A percentile compares a stretch with the other conserved stretches of the same genome.
Conservation (phyloP, 1,284 basidiomycete genomes). For the Cryptococcus amylolentus region DNA sequence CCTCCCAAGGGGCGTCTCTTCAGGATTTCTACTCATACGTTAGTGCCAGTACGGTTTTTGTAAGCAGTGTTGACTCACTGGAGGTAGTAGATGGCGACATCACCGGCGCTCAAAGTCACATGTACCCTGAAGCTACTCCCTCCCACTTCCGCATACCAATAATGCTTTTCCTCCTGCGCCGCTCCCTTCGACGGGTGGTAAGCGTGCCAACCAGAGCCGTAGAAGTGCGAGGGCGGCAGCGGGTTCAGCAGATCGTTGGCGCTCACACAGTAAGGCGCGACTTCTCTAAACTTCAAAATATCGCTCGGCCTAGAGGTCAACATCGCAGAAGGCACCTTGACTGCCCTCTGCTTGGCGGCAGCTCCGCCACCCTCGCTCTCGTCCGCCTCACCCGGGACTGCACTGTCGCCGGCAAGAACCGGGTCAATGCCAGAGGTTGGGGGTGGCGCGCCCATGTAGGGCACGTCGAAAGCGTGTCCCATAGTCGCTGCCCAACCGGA, state of each 20-base stretch:
- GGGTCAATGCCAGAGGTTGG: conserved; percentile 36
- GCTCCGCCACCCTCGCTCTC: conserved; percentile 21
- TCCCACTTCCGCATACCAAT: conserved; percentile 79
- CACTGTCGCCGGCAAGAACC: conserved; percentile 37
- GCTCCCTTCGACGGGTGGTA: conserved; percentile 62
- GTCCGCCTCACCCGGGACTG: conserved; percentile 37
- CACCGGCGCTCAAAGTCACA: conserved; percentile 51
- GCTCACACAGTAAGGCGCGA: conserved; percentile 80
- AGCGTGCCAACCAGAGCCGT: conserved; percentile 80
- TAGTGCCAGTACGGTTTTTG: conserved; percentile 44
- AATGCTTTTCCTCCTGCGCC: conserved; percentile 60
- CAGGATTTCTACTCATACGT: conserved; percentile 58
- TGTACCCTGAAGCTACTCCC: conserved; percentile 69
- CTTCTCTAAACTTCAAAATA: conserved; percentile 66
- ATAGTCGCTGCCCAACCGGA: conserved; percentile 72
- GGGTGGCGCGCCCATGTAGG: conserved; percentile 48
- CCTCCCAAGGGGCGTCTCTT: conserved; percentile 49
- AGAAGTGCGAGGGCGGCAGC: conserved; percentile 80
- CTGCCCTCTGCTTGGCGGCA: conserved; percentile 45
- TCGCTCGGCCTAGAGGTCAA: conserved; percentile 68
- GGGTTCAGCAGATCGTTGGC: conserved; percentile 95
- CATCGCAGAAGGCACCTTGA: conserved; percentile 63
- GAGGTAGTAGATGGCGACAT: conserved; percentile 55
- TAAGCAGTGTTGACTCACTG: conserved; percentile 29
- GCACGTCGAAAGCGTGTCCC: conserved; percentile 62